Conservation (phyloP, 768 basidiomycete genomes). For the Mycena rosella region DNA sequence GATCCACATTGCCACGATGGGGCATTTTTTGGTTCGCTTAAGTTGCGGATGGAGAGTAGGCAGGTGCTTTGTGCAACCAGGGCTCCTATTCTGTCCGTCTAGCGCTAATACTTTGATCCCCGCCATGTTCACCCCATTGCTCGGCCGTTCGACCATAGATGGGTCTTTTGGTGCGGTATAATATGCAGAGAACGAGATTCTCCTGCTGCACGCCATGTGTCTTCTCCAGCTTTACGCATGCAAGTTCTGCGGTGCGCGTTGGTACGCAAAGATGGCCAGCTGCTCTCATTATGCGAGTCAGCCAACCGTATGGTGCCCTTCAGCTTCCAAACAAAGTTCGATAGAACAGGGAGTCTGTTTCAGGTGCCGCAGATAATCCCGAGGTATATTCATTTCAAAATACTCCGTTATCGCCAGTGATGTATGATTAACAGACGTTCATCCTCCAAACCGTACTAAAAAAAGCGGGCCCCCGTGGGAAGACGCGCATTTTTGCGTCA, state of each 20-base stretch:
- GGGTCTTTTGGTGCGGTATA: conserved; percentile 2
- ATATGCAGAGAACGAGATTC: background rate
- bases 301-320: background rate
- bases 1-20: background rate
- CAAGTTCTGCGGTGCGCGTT: background rate
- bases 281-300: background rate
- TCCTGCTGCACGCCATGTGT: background rate
- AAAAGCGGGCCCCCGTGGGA: no score
- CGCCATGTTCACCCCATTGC: background rate
- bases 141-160: conserved; percentile 3
- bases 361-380: background rate
- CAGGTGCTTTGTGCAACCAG: background rate
- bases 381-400: background rate
- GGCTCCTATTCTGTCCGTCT: background rate
- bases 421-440: no score
- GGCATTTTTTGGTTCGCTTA: conserved; percentile 8
- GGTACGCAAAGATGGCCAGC: background rate
- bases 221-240: conserved; percentile 1
- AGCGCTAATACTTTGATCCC: conserved; percentile 1
- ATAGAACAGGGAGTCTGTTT: no score
- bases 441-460: no score
- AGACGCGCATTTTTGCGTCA: no score
- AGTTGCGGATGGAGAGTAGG: background rate
- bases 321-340: background rate
- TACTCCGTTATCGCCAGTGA: no score